A percentile compares a stretch with the other conserved stretches of the same genome.
Evolutionary conservation across 2,329 filamentous ascomycete species (phyloP).

Genomic region (Ophiocordyceps camponoti-leonardi): DNA sequence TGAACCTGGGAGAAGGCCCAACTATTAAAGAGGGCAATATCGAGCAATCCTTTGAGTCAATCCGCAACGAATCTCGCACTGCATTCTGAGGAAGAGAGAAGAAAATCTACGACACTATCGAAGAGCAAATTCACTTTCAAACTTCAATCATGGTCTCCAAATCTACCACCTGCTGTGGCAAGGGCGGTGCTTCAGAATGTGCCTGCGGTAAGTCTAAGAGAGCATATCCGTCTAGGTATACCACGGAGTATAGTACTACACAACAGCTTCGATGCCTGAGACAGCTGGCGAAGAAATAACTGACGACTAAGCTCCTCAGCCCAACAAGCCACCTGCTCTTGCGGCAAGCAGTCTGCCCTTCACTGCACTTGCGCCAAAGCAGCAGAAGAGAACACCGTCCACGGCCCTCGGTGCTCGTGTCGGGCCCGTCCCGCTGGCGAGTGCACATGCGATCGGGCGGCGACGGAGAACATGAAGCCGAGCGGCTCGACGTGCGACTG

Average conservation of each 20-base stretch:
- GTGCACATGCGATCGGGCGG: slow-evolving; percentile 65
- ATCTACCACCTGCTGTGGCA: slow-evolving; percentile 38
- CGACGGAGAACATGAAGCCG: slow-evolving; percentile 48
- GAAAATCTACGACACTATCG: too few relatives aligned
- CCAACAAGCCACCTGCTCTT: slow-evolving; percentile 62
- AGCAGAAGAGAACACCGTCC: slow-evolving; percentile 52
- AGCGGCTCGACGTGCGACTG: slow-evolving; percentile 54
- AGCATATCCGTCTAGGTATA: too few relatives aligned
- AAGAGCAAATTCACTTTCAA: too few relatives aligned
- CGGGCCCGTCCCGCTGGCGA: slow-evolving; percentile 60
- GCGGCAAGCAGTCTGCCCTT: slow-evolving; percentile 73
- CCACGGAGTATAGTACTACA: too few relatives aligned
- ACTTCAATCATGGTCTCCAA: slow-evolving; percentile 17
- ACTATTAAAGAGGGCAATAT: slow-evolving; percentile 5
- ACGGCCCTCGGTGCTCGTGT: slow-evolving; percentile 68
- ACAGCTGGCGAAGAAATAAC: too few relatives aligned
- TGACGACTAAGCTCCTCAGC: slow-evolving; percentile 18
- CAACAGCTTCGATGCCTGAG: too few relatives aligned
- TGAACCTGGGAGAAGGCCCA: background rate
- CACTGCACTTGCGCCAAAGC: slow-evolving; percentile 76
- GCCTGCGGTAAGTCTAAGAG: slow-evolving; percentile 33
- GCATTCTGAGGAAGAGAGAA: too few relatives aligned
- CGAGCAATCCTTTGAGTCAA: background rate
- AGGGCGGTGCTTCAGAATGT: slow-evolving; percentile 28
- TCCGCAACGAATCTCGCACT: too few relatives aligned